phyloP scores from a whole-genome alignment of 75 land plant genomes.

The Gnetum montanum region DNA sequence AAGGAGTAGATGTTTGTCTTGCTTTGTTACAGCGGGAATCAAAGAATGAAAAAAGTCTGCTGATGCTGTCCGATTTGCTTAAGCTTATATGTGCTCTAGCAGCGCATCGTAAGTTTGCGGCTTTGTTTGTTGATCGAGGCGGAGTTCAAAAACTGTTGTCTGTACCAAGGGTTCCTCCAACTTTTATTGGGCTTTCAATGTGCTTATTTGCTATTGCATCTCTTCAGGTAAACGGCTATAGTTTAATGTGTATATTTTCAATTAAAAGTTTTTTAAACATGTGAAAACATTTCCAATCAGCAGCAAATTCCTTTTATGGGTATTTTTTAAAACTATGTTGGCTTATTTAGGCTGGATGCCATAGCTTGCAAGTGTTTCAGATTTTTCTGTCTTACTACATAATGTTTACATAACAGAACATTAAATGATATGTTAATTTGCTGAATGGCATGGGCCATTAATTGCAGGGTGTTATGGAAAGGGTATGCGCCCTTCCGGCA shows the following conservation, averaged over 20 bases:
- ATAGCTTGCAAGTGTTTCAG: no score
- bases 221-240: conserved; percentile 75
- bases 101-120: conserved; percentile 92
- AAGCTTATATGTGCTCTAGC: conserved; percentile 87
- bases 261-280: no score
- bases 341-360: no score
- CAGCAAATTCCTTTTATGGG: not conserved
- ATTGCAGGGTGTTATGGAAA: conserved; percentile 92
- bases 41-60: conserved; percentile 21
- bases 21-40: conserved; percentile 58
- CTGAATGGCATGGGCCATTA: no score
- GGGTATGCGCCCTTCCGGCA: conserved; percentile 80
- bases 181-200: conserved; percentile 78
- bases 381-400: no score
- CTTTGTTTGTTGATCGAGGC: conserved; percentile 92
- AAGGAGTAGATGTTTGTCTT: conserved; percentile 98
- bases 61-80: conserved; percentile 69
- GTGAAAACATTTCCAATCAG: not conserved
- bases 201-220: conserved; percentile 98
- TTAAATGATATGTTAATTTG: no score
- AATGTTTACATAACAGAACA: no score
- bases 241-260: no score
- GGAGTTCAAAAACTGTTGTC: conserved; percentile 82
- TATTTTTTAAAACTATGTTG: not conserved
- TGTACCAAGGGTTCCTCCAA: conserved; percentile 62